Evolutionary conservation across 306 rosid genomes (phyloP).

Genomic region (Urtica urens): DNA sequence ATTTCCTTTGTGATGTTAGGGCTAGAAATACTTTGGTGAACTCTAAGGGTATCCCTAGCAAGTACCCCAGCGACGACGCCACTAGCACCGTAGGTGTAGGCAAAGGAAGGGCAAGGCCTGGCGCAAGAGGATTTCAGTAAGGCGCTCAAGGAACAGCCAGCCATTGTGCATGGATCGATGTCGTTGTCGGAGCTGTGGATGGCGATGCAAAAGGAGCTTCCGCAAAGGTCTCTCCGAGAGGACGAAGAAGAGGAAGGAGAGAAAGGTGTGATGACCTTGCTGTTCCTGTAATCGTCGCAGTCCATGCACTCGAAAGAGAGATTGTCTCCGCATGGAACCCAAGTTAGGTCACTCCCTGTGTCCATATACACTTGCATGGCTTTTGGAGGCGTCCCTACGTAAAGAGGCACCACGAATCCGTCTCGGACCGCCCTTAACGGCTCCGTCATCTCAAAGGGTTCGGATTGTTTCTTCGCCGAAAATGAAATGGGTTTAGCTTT

Average conservation of each 20-base stretch:
- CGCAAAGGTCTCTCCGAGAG: constrained; percentile 31
- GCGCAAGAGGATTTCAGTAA: constrained; percentile 30
- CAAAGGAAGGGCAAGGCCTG: constrained; percentile 45
- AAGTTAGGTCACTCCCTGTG: constrained; percentile 49
- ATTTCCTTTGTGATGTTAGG: constrained; percentile 16
- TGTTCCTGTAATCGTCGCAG: constrained; percentile 28
- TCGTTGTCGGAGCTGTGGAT: constrained; percentile 42
- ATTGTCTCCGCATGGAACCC: constrained; percentile 47
- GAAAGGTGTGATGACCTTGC: constrained; percentile 16
- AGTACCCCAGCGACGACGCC: constrained; percentile 29
- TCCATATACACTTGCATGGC: constrained; percentile 41
- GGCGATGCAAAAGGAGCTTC: constrained; percentile 27
- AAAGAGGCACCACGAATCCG: constrained; percentile 36
- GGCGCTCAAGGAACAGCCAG: constrained; percentile 30
- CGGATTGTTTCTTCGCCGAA: constrained; percentile 10
- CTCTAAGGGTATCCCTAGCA: constrained; percentile 26
- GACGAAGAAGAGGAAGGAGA: constrained; percentile 38
- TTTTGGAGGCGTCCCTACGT: constrained; percentile 42
- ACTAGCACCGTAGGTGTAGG: constrained; percentile 39
- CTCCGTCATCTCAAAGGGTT: constrained; percentile 22
- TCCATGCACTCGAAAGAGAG: constrained; percentile 35
- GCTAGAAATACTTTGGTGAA: constrained; percentile 19
- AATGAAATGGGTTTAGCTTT: not conserved
- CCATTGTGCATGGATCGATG: constrained; percentile 35
- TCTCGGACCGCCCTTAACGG: constrained; percentile 38